Evolutionary conservation across 2,329 filamentous ascomycete genomes (phyloP), one percentile per base, ranked within the genome.

Genomic region (Cryphonectria parasitica): DNA sequence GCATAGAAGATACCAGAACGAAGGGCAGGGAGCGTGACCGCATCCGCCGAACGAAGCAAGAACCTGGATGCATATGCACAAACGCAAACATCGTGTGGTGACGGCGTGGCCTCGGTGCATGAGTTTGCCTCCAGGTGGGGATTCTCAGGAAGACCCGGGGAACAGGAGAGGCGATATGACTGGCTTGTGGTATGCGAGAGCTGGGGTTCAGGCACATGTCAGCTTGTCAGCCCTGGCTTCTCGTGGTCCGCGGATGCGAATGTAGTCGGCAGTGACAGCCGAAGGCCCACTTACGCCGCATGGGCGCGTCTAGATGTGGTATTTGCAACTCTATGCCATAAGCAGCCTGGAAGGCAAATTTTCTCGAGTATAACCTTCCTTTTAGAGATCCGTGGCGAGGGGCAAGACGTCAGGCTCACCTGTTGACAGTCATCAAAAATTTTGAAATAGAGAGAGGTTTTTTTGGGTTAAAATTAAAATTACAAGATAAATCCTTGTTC

Each of bases 151-250:
- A 15, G 22, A 43, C 61, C 61, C 61, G 39, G 62, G 62, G 62
- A 64, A 49, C 25, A 64, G 43, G 25, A 45, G 17, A 45, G 41
- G 39, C 11, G n/a, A 52, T 17, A 45, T 64, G 62, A 64, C 39
- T 64, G 62, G 62, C 41, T 43, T 41, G n/a, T 39, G 36, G 61
- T 36, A 36, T 43, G 61, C 19, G 11, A 45, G 36, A 43, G 34
- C 61, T 64, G 39, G 61, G 36, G n/a, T 22, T 64, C 22, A 34
- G 43, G 63, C 63, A 64, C 63, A 34, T 64, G 63, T 64, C 43
- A 64, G 63, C 63, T 64, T 64, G 63, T 64, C 63, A 64, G 63
- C 63, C 63, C 28, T 64, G 63, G 41, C 28, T 22, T 52, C 63
- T 64, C 63, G 63, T 64, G 39, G 63, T 64, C 63, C 63, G 63